Evolutionary conservation across 345 rosid genomes (phyloP).

Genomic region (Citrus cavaleriei): DNA sequence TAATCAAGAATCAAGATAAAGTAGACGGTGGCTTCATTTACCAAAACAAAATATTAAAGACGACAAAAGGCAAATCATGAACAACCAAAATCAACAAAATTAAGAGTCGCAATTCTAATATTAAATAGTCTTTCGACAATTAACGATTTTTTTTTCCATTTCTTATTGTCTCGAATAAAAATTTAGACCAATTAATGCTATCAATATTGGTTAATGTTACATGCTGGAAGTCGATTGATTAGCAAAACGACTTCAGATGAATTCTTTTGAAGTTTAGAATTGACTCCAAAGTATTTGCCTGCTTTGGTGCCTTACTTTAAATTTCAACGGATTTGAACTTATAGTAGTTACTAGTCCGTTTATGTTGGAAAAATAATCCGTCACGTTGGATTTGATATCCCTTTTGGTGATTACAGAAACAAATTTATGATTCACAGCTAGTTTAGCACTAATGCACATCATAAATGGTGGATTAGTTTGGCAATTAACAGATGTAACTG

Average conservation of each 20-base stretch:
- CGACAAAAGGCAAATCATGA: no score
- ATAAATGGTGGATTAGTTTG: not conserved
- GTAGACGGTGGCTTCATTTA: no score
- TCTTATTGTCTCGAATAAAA: not conserved
- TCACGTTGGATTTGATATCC: not conserved
- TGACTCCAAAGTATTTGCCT: not conserved
- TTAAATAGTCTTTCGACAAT: no score
- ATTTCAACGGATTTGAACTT: not conserved
- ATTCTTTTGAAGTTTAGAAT: no score
- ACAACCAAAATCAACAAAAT: no score
- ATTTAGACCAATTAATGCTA: not conserved
- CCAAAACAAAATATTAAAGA: no score
- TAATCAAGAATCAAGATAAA: no score
- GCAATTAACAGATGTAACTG: not conserved
- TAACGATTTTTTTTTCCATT: not conserved
- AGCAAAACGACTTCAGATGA: not conserved
- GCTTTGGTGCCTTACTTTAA: not conserved
- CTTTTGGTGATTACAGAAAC: not conserved
- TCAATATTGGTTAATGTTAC: not conserved
- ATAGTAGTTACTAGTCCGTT: not conserved
- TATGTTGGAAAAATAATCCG: not conserved
- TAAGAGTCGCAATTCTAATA: no score
- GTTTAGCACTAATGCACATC: not conserved
- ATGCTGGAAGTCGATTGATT: not conserved
- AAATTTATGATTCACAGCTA: not conserved